These are phyloP conservation scores for Cladophialophora immunda DNA, from an alignment of 2,329 filamentous ascomycete species.

Conservation along the genomic window DNA sequence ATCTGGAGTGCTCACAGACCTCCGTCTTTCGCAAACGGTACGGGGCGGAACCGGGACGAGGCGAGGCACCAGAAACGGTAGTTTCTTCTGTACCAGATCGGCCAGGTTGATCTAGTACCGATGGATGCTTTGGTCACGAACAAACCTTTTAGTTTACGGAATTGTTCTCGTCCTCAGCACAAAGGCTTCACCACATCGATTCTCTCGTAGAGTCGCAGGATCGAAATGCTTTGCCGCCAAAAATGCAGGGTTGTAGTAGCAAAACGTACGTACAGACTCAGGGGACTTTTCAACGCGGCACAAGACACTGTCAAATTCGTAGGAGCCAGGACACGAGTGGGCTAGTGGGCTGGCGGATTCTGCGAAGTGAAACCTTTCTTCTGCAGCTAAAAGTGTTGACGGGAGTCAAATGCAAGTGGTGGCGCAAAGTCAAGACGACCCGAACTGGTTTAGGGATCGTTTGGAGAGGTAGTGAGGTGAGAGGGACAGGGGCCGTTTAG, in stretches of 20 bases:
- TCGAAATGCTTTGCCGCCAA: not conserved
- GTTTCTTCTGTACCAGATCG: not conserved
- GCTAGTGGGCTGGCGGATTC: not conserved
- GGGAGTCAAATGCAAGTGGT: not conserved
- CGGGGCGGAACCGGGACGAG: slow-evolving; percentile 3
- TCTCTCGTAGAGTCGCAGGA: not conserved
- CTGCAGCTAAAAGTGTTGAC: not conserved
- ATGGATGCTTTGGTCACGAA: not conserved
- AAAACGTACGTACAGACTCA: not conserved
- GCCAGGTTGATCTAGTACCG: not conserved
- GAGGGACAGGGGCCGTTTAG: not conserved
- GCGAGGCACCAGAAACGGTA: not conserved
- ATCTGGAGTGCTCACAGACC: not conserved
- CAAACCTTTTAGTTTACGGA: not conserved
- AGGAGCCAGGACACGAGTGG: not conserved
- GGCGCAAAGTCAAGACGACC: slow-evolving; percentile 4
- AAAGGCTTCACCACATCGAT: not conserved
- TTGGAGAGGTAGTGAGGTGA: not conserved
- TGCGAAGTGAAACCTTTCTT: not conserved
- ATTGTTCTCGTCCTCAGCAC: not conserved
- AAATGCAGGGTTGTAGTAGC: not conserved
- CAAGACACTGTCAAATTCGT: not conserved
- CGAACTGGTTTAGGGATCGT: not conserved
- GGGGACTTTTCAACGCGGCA: not conserved
- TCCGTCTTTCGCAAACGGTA: not conserved